Conservation (phyloP, 192 early-diverging fungal species). For the Geranomyces michiganensis region DNA sequence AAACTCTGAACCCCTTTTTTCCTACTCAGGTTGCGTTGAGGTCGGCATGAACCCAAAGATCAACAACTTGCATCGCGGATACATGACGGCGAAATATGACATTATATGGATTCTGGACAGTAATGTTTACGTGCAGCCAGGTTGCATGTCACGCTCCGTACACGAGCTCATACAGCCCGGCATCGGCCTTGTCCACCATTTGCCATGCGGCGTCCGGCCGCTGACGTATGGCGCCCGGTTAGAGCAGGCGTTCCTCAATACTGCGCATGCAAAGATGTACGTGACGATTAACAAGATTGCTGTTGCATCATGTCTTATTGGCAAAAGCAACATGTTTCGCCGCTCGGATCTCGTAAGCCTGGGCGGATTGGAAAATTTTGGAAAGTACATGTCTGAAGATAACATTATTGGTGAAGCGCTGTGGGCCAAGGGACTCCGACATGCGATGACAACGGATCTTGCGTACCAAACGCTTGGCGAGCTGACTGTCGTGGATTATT, state of each 20-base stretch:
- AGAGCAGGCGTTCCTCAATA: conserved; percentile 84
- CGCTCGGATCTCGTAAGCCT: conserved; percentile 75
- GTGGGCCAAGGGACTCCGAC: conserved; percentile 75
- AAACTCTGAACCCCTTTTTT: not conserved
- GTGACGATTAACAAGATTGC: conserved; percentile 86
- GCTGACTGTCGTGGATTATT: conserved; percentile 78
- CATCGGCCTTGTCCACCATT: conserved; percentile 94
- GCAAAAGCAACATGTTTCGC: conserved; percentile 93
- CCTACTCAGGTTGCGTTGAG: conserved; percentile 56
- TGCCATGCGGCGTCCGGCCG: conserved; percentile 78
- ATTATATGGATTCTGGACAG: conserved; percentile 96
- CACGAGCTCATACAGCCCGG: conserved; percentile 69
- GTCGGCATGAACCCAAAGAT: conserved; percentile 92
- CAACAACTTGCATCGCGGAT: conserved; percentile 74
- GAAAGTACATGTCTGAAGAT: conserved; percentile 92
- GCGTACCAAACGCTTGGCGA: conserved; percentile 84
- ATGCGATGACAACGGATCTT: conserved; percentile 85
- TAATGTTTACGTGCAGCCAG: conserved; percentile 80
- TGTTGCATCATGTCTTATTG: conserved; percentile 86
- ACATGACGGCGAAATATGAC: conserved; percentile 75
- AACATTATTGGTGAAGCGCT: conserved; percentile 89
- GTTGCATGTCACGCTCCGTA: conserved; percentile 80
- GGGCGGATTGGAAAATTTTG: conserved; percentile 85
- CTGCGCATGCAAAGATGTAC: conserved; percentile 95
- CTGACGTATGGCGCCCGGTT: conserved; percentile 77